Conservation (phyloP, 768 basidiomycete genomes). For the Lenzites betulinus region DNA sequence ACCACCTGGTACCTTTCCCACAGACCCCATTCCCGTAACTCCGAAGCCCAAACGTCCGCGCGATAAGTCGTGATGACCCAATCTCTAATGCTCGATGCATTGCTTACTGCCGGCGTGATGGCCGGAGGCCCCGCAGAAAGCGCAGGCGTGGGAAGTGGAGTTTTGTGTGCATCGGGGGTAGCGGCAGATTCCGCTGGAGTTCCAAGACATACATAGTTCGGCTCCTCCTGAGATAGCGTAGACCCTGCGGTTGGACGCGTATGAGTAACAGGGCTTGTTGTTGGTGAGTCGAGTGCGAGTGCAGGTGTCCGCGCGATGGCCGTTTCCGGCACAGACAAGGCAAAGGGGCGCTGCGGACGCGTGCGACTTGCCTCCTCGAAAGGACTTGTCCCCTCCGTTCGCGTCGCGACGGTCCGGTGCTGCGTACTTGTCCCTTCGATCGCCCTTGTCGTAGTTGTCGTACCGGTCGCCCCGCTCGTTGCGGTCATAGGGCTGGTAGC, state of each 20-base stretch:
- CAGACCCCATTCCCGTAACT: neutral
- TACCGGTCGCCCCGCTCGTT: too few relatives aligned
- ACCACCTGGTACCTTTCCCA: neutral
- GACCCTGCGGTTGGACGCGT: neutral
- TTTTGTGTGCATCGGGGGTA: neutral
- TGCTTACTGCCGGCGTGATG: constrained; percentile 14
- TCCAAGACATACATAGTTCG: constrained; percentile 10
- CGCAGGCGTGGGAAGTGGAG: neutral
- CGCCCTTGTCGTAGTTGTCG: too few relatives aligned
- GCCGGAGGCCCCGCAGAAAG: constrained; percentile 16
- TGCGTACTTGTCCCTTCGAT: too few relatives aligned
- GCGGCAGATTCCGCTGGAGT: neutral
- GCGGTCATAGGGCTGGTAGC: too few relatives aligned
- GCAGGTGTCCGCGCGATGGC: constrained; percentile 4
- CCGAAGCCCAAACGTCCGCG: constrained; percentile 1
- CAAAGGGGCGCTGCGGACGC: constrained; percentile 1
- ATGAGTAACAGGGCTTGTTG: neutral
- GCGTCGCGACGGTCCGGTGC: neutral
- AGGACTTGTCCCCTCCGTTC: neutral
- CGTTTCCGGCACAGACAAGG: constrained; percentile 12
- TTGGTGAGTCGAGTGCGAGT: neutral
- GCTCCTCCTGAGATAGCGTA: neutral
- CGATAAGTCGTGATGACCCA: constrained; percentile 8
- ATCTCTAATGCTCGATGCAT: constrained; percentile 3
- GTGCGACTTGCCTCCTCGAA: neutral